Evolutionary conservation across 2,329 filamentous ascomycete genomes (phyloP).

Genomic region (Claviceps pazoutovae): DNA sequence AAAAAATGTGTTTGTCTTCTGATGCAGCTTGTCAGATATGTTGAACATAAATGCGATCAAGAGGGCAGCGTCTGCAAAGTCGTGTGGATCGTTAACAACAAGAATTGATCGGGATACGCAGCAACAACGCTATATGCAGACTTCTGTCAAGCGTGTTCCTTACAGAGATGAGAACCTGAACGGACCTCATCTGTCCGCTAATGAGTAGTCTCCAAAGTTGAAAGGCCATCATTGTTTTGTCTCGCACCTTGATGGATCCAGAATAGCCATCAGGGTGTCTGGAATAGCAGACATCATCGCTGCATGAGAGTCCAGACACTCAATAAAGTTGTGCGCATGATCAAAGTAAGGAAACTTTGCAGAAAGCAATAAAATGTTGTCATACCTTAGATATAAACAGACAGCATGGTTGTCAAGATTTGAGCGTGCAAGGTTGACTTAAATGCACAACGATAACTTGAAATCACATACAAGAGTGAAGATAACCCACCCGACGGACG

Average conservation of each 20-base stretch:
- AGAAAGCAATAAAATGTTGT: neutral
- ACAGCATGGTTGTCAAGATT: too few relatives aligned
- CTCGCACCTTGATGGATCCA: slow-evolving; percentile 5
- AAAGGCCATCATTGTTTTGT: neutral
- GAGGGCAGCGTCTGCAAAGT: neutral
- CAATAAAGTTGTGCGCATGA: neutral
- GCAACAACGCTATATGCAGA: neutral
- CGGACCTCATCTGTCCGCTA: neutral
- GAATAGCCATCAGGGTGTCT: slow-evolving; percentile 5
- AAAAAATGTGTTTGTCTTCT: too few relatives aligned
- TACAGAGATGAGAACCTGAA: neutral
- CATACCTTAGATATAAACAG: too few relatives aligned
- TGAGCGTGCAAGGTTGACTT: too few relatives aligned
- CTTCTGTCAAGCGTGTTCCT: neutral
- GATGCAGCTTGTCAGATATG: neutral
- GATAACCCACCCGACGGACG: too few relatives aligned
- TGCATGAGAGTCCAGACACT: neutral
- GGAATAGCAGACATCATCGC: neutral
- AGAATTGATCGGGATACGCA: neutral
- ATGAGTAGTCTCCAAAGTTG: neutral
- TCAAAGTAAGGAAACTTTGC: neutral
- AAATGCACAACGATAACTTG: too few relatives aligned
- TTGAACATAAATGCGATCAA: neutral
- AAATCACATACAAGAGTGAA: too few relatives aligned
- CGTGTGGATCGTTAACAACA: neutral